Percentiles rank a stretch among this genome's conserved stretches.
phyloP scores from a whole-genome alignment of 768 basidiomycete species.

The Mycena albidolilacea region DNA sequence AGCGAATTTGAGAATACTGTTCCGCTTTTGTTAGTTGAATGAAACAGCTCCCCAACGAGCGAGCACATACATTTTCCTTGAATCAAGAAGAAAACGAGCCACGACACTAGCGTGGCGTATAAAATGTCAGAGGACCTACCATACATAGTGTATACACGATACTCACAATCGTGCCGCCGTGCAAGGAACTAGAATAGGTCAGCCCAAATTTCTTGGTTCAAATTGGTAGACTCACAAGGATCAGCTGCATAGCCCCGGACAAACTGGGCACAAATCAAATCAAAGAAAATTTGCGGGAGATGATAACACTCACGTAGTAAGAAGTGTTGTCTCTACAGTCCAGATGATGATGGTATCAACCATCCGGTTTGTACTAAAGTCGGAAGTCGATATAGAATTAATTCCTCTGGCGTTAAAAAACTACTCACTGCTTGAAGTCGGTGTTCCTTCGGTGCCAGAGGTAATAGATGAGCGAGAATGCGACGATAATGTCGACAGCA shows the following conservation, averaged over 20 bases:
- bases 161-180: slow-evolving; percentile 1
- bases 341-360: slow-evolving; percentile 11
- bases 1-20: slow-evolving; percentile 9
- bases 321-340: slow-evolving; percentile 8
- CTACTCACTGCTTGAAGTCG: slow-evolving; percentile 2
- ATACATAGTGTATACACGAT: neutral
- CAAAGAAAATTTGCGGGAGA: neutral
- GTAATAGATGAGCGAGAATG: neutral
- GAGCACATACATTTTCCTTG: neutral
- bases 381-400: neutral
- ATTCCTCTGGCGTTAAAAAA: neutral
- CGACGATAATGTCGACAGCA: neutral
- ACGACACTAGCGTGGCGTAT: neutral
- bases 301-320: neutral
- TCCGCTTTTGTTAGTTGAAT: neutral
- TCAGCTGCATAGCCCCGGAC: neutral
- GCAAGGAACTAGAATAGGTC: neutral
- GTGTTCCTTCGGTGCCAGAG: slow-evolving; percentile 1
- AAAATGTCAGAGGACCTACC: neutral
- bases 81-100: slow-evolving; percentile 5
- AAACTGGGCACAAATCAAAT: neutral
- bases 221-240: neutral
- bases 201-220: neutral
- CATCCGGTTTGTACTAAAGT: neutral
- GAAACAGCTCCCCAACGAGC: neutral